Percentiles rank a stretch among this genome's conserved stretches.
These are phyloP conservation scores for Heliamphora pulchella DNA, from an alignment of 179 eudicot genomes.

Conservation along the genomic window DNA sequence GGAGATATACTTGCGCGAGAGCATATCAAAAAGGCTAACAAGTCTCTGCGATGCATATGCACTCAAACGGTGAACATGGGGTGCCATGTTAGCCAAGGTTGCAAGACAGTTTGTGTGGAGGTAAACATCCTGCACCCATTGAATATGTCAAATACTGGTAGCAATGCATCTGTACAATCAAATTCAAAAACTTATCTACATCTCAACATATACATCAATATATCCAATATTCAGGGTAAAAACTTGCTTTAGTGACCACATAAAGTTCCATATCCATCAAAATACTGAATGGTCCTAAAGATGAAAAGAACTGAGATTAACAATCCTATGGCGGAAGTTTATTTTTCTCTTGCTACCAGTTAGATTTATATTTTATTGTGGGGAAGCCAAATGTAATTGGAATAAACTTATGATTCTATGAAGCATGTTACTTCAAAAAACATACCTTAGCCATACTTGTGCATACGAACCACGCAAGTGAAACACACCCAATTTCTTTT, in stretches of 20 bases:
- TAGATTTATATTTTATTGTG: background rate
- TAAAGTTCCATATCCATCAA: background rate
- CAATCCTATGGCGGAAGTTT: background rate
- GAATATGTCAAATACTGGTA: slow-evolving; percentile 8
- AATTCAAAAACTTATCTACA: background rate
- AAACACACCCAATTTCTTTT: no score
- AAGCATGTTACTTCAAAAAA: no score
- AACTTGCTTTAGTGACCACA: background rate
- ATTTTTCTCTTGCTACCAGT: background rate
- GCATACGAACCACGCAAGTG: no score
- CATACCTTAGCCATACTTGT: no score
- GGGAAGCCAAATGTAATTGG: background rate
- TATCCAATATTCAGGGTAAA: slow-evolving; percentile 1
- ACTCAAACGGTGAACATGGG: slow-evolving; percentile 84
- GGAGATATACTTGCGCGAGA: slow-evolving; percentile 72
- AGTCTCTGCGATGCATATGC: slow-evolving; percentile 87
- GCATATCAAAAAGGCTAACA: slow-evolving; percentile 87
- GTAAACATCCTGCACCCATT: slow-evolving; percentile 70
- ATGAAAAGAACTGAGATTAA: background rate
- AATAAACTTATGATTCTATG: background rate
- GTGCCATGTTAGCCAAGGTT: slow-evolving; percentile 94
- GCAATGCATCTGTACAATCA: background rate
- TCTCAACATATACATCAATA: background rate
- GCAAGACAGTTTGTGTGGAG: slow-evolving; percentile 97
- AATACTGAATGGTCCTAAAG: background rate